Evolutionary conservation across 805 yeast genomes (phyloP), one percentile per base, ranked within the genome.

Genomic region (Hermanozyma aechmeae): DNA sequence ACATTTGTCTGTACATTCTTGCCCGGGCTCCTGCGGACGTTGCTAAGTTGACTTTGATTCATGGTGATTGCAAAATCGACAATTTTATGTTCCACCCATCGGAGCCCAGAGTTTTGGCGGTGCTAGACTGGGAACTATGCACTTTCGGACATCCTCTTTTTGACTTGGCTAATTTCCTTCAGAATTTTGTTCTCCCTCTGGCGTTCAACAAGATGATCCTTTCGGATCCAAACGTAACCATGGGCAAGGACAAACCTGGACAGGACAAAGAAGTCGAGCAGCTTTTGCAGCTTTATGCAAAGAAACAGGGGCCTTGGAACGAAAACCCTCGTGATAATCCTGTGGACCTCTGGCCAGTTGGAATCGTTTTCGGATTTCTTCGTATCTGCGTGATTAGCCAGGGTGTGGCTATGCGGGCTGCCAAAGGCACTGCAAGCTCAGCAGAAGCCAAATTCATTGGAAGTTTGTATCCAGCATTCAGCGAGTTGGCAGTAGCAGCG

Each of bases 21-120:
- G 30, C 40, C 5, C 50, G 56, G 20, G 58, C 71, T 0, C 81
- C 81, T 2, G 35, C 38, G n/a, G 74, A 69, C 34, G 67, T 74
- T 1, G 40, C 51, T 4, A 44, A 53, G 10, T 53, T 62, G 23
- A 53, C 65, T 3, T 56, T 75, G 32, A 71, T 75, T 22, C 82
- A 75, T 39, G 82, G 87, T 25, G 76, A 76, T 56, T 66, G 68
- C 64, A 70, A 76, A 56, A 60, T 70, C 43, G 79, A 80, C 60
- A 64, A 79, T 54, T 58, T 79, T 38, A 65, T 80, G 19, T 68
- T 69, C 53, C 67, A 78, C 50, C 74, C 73, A 38, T 64, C 62
- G 1, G 58, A 62, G 26, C 64, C 65, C 13, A 46, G 48, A 25
- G 71, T 74, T 3, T 51, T 67, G 27, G 79, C 79, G 0, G 69